phyloP scores from a whole-genome alignment of 345 rosid genomes.

The Aurinia saxatilis region DNA sequence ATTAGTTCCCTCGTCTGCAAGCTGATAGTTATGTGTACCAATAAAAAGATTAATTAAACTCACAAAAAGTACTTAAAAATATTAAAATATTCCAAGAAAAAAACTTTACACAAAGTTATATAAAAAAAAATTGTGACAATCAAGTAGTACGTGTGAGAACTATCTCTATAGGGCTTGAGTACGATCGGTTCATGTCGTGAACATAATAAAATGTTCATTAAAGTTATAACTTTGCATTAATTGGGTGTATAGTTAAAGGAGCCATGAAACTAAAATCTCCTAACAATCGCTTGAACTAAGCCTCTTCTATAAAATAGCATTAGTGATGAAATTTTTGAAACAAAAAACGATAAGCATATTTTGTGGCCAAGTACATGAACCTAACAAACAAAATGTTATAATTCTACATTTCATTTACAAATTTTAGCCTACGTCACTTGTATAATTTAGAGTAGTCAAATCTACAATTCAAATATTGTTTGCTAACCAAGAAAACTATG shows the following conservation, averaged over 20 bases:
- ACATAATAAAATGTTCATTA: no score
- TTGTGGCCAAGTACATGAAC: not conserved
- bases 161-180: no score
- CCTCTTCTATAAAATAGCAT: no score
- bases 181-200: no score
- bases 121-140: no score
- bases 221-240: no score
- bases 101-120: no score
- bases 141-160: no score
- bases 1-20: slow-evolving; percentile 13
- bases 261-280: not conserved
- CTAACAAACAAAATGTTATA: not conserved
- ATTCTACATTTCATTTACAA: not conserved
- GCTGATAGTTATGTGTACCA: slow-evolving; percentile 11
- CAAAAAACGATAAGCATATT: not conserved
- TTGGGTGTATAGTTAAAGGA: not conserved
- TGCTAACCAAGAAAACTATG: not conserved
- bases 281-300: not conserved
- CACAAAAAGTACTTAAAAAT: not conserved
- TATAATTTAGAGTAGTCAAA: not conserved
- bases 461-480: not conserved
- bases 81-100: no score
- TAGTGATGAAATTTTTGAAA: not conserved
- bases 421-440: not conserved
- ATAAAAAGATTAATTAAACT: not conserved